These are phyloP conservation scores for Tulasnella sp. DNA, from an alignment of 768 basidiomycete genomes.

Conservation along the genomic window DNA sequence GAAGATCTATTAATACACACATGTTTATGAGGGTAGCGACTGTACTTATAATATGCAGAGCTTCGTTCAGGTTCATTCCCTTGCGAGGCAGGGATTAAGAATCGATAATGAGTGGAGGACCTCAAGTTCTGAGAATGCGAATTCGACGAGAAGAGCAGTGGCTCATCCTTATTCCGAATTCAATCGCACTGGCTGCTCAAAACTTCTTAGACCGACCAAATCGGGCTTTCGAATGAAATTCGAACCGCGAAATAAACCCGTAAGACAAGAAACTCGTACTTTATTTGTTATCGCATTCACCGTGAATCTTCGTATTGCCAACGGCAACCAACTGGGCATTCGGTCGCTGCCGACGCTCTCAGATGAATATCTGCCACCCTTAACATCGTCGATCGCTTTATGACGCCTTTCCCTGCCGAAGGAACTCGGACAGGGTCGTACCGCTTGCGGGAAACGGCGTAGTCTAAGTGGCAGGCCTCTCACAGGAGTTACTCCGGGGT, in stretches of 20 bases:
- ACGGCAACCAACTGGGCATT: not conserved
- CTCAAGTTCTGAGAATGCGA: not conserved
- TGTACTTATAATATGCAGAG: not conserved
- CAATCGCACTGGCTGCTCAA: not conserved
- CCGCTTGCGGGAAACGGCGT: not conserved
- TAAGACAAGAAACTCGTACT: not conserved
- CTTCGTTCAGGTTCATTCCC: not conserved
- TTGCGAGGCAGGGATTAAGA: not conserved
- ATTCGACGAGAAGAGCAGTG: not conserved
- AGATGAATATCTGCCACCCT: not conserved
- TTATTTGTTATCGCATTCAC: not conserved
- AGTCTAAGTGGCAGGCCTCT: not conserved
- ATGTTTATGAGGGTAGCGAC: not conserved
- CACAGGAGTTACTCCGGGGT: not conserved
- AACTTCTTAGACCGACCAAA: not conserved
- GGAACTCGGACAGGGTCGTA: not conserved
- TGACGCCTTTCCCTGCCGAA: not conserved
- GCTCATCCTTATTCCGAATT: not conserved
- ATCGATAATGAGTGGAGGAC: not conserved
- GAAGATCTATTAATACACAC: conserved; percentile 65
- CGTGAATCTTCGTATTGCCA: not conserved
- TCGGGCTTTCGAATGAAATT: not conserved
- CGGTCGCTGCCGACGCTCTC: not conserved
- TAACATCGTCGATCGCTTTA: not conserved
- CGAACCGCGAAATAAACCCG: not conserved